Percentiles rank a stretch among this genome's conserved stretches.
Evolutionary conservation across 495 filamentous ascomycete species (phyloP).

Genomic region (Trypethelium eluteriae): DNA sequence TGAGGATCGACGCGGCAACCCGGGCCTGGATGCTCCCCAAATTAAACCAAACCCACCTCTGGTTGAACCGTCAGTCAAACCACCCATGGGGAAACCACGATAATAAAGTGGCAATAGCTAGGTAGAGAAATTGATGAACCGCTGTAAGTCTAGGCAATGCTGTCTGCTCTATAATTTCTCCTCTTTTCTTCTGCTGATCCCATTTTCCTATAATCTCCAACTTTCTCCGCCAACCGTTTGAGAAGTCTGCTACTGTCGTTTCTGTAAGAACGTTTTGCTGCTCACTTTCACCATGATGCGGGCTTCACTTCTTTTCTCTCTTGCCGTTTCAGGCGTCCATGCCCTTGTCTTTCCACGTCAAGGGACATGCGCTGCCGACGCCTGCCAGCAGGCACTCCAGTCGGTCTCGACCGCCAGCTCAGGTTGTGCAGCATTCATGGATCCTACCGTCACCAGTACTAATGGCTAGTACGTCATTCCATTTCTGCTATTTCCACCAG

Average conservation of each 20-base stretch:
- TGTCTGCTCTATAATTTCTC: no score
- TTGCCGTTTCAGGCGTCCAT: background rate
- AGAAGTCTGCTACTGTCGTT: background rate
- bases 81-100: conserved; percentile 6
- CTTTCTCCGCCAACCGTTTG: background rate
- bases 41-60: background rate
- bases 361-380: background rate
- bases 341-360: conserved; percentile 8
- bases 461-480: background rate
- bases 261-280: background rate
- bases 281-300: background rate
- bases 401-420: conserved; percentile 7
- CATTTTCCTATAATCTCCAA: background rate
- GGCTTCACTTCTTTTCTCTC: background rate
- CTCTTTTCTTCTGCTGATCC: background rate
- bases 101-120: background rate
- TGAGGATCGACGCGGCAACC: background rate
- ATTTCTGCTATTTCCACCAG: background rate
- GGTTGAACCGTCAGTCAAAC: background rate
- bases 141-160: background rate
- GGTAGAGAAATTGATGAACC: background rate
- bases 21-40: background rate
- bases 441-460: background rate
- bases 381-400: conserved; percentile 3
- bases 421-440: background rate